These are phyloP conservation scores for Candida endomychidarum DNA, from an alignment of 805 yeast genomes.

Conservation along the genomic window DNA sequence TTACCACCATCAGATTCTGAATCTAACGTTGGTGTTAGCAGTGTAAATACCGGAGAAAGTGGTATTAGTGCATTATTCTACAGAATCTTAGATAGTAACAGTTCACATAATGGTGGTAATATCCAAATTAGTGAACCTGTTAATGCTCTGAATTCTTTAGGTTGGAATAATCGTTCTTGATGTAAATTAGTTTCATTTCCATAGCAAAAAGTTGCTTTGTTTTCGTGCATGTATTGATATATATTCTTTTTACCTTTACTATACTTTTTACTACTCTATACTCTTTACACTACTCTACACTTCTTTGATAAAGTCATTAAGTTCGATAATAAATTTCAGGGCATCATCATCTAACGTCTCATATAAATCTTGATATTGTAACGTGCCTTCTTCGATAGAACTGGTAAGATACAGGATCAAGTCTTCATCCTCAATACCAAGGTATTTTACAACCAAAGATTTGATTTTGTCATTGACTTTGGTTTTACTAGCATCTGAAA, in stretches of 20 bases:
- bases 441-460: conserved; percentile 48
- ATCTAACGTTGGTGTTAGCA: conserved; percentile 28
- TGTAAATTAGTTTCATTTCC: conserved; percentile 6
- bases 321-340: conserved; percentile 37
- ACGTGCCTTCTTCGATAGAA: conserved; percentile 31
- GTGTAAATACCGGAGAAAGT: conserved; percentile 17
- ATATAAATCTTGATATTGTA: conserved; percentile 41
- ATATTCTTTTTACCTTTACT: no score
- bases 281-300: not conserved
- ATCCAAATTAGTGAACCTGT: conserved; percentile 63
- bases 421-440: conserved; percentile 55
- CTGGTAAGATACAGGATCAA: conserved; percentile 44
- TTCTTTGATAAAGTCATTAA: conserved; percentile 33
- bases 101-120: conserved; percentile 16
- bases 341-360: conserved; percentile 56
- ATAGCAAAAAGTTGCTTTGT: conserved; percentile 2
- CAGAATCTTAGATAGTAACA: conserved; percentile 18
- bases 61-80: conserved; percentile 31
- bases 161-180: conserved; percentile 46
- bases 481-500: not conserved
- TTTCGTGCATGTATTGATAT: conserved; percentile 9
- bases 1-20: conserved; percentile 44
- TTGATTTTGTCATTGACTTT: conserved; percentile 36
- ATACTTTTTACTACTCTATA: no score
- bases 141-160: conserved; percentile 67